Conservation (phyloP, 2,329 filamentous ascomycete genomes). For the Aspergillus luchuensis region DNA sequence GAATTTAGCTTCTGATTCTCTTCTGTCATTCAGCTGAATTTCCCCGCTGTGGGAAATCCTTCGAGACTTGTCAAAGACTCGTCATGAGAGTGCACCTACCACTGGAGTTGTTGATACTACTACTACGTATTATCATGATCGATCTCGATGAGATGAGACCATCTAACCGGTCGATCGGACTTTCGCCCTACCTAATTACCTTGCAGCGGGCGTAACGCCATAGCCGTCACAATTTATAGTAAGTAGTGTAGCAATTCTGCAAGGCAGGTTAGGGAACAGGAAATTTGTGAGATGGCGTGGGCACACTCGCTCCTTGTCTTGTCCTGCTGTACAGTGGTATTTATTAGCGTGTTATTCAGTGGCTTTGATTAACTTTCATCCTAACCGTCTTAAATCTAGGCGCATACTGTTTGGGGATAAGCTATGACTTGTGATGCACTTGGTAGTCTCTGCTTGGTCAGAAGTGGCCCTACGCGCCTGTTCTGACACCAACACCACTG, state of each 20-base stretch:
- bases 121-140: constrained; percentile 5
- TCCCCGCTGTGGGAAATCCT: constrained; percentile 1
- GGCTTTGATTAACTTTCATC: neutral
- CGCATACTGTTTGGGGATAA: constrained; percentile 19
- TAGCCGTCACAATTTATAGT: constrained; percentile 12
- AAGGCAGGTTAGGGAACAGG: neutral
- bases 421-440: constrained; percentile 20
- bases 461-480: constrained; percentile 16
- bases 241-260: constrained; percentile 1
- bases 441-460: constrained; percentile 1
- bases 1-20: neutral
- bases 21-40: constrained; percentile 1
- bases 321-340: neutral
- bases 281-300: too few species aligned
- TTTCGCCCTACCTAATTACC: constrained; percentile 15
- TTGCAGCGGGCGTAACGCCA: constrained; percentile 20
- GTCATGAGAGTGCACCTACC: neutral
- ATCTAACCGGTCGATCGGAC: constrained; percentile 12
- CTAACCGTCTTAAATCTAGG: constrained; percentile 1
- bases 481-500: constrained; percentile 28
- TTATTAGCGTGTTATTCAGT: neutral
- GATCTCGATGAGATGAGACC: constrained; percentile 10
- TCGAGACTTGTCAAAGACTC: neutral
- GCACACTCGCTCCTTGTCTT: neutral
- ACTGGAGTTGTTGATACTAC: neutral